Base-by-base conservation (phyloP, 1,284 basidiomycete species). In the Thelephora terrestris region DNA sequence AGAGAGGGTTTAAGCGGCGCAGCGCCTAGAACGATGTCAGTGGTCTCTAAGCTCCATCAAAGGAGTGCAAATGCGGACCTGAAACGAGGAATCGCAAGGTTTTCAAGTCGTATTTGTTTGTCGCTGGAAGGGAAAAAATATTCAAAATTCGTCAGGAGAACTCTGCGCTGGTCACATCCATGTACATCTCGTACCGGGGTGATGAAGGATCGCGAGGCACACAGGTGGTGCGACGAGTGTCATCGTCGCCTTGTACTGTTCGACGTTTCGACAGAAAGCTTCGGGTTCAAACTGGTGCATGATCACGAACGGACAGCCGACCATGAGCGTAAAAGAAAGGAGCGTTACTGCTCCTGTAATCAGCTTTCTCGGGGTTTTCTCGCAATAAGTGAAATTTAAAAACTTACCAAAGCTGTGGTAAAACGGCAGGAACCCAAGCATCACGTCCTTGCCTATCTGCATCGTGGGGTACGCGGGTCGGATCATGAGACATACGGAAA, bases 141-240 rank as follows among this genome's bases (percentile, higher is more conserved):
- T 21, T 6, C 35, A 42, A 4, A 10, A 40, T 21, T 18, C 17
- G 34, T 32, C 36, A 20, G 2, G 17, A 20, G 6, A 38, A 50
- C 18, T 10, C 18, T 32, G 5, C 36, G 36, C 36, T 35, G 43
- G 7, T 25, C 39, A 18, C 29, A 6, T 32, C 5, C 12, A 32
- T 32, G 9, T 6, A 32, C 9, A n/a, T n/a, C n/a, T 49, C 68
- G 29, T 54, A 78, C 80, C 76, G n/a, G 78, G 73, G 56, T 84
- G 80, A 46, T 78, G 78, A 1, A 80, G 70, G 21, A 92, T 70
- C 1, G 79, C 71, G 6, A 95, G 79, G 4, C 92, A 68, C 43
- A 96, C 81, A 0, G 92, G 92, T 0, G 93, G 92, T 0, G 94
- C 92, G 38, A 94, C 72, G 6, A 91, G 67, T 0, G 74, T 60